These are phyloP conservation scores for Quercus parvula DNA, from an alignment of 306 rosid genomes.

Conservation along the genomic window DNA sequence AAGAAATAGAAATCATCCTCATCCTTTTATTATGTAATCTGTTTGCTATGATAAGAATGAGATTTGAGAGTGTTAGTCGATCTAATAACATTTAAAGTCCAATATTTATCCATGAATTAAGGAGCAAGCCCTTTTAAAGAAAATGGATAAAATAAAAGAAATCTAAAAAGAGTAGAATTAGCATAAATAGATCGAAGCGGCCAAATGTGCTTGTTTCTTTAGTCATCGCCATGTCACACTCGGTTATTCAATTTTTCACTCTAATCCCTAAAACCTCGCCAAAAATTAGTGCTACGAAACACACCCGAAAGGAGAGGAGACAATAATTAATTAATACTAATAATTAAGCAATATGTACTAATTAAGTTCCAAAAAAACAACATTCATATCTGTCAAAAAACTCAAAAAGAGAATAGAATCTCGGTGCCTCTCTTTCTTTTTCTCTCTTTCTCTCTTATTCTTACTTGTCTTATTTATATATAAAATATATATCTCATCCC, in stretches of 20 bases:
- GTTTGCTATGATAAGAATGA: no score
- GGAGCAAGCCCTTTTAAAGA: neutral
- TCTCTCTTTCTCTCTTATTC: neutral
- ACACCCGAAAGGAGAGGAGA: neutral
- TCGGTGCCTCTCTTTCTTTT: neutral
- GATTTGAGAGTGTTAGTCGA: no score
- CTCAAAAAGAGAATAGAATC: neutral
- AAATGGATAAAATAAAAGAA: neutral
- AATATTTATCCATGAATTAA: neutral
- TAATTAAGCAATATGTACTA: no score
- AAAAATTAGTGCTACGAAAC: neutral
- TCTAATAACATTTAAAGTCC: no score
- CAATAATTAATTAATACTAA: no score
- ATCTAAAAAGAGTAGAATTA: neutral
- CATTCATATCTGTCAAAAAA: neutral
- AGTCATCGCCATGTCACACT: neutral
- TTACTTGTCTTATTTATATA: neutral
- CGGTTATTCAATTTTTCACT: neutral
- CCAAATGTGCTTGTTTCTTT: neutral
- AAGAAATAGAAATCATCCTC: no score
- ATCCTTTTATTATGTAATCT: no score
- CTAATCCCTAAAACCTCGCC: constrained; percentile 21
- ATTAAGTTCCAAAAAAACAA: neutral
- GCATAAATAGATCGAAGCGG: neutral
- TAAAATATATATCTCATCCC: no score